Conservation (phyloP, 2,329 filamentous ascomycete species). For the Byssoonygena ceratinophila region DNA sequence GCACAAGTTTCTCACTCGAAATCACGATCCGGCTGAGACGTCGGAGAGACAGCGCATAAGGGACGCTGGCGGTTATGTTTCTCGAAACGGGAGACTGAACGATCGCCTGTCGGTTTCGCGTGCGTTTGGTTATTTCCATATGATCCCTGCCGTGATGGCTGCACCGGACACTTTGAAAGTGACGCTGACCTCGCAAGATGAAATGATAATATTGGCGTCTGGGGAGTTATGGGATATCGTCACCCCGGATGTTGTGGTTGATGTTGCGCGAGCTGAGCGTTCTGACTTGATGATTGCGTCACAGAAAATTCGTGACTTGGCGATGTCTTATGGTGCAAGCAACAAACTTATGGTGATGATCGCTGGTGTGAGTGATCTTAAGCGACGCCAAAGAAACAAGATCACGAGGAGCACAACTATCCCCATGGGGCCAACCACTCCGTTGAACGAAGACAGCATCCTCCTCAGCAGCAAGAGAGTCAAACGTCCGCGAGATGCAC, state of each 20-base stretch:
- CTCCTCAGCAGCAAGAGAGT: slow-evolving; percentile 53
- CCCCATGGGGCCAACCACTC: slow-evolving; percentile 63
- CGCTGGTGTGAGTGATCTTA: slow-evolving; percentile 81
- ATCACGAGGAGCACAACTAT: slow-evolving; percentile 65
- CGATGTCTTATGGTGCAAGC: slow-evolving; percentile 87
- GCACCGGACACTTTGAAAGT: slow-evolving; percentile 73
- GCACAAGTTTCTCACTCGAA: slow-evolving; percentile 72
- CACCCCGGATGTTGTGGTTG: slow-evolving; percentile 77
- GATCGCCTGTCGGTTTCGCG: slow-evolving; percentile 83
- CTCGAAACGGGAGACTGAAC: slow-evolving; percentile 85
- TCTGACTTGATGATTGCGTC: slow-evolving; percentile 88
- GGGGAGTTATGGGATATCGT: slow-evolving; percentile 93
- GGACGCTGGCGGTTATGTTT: slow-evolving; percentile 91
- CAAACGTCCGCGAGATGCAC: slow-evolving; percentile 48
- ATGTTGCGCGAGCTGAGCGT: slow-evolving; percentile 77
- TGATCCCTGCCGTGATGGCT: slow-evolving; percentile 87
- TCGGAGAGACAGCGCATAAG: slow-evolving; percentile 78
- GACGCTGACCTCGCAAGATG: slow-evolving; percentile 74
- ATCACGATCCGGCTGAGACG: slow-evolving; percentile 85
- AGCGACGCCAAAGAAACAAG: slow-evolving; percentile 67
- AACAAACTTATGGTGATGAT: slow-evolving; percentile 99
- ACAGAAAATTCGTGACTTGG: slow-evolving; percentile 86
- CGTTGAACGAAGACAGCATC: slow-evolving; percentile 54
- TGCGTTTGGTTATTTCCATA: slow-evolving; percentile 86
- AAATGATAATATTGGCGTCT: slow-evolving; percentile 85